Evolutionary conservation across 2,329 filamentous ascomycete genomes (phyloP).

Genomic region (Endoconidiophora polonica): DNA sequence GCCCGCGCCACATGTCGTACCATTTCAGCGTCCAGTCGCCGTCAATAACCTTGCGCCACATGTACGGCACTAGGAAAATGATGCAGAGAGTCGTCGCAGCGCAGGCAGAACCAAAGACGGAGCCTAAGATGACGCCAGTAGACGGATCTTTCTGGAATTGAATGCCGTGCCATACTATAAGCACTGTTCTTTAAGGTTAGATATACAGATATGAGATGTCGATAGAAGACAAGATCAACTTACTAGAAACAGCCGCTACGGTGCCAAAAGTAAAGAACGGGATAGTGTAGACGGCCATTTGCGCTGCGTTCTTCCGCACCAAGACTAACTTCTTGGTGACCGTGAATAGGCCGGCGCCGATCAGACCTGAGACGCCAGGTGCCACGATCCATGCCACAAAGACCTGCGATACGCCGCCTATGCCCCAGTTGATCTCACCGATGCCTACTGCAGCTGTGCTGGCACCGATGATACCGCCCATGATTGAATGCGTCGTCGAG

Average conservation of each 20-base stretch:
- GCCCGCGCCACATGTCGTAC: slow-evolving; percentile 32
- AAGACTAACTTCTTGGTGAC: slow-evolving; percentile 22
- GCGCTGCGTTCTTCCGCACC: slow-evolving; percentile 17
- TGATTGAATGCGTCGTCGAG: slow-evolving; percentile 36
- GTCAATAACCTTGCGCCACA: slow-evolving; percentile 31
- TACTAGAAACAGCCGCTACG: slow-evolving; percentile 21
- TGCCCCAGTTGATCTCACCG: slow-evolving; percentile 22
- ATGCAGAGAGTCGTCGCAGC: slow-evolving; percentile 26
- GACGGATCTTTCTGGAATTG: slow-evolving; percentile 16
- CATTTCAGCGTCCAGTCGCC: slow-evolving; percentile 35
- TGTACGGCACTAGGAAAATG: slow-evolving; percentile 35
- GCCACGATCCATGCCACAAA: slow-evolving; percentile 25
- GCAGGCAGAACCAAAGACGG: slow-evolving; percentile 28
- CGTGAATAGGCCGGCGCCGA: slow-evolving; percentile 21
- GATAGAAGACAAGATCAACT: slow-evolving; percentile 1
- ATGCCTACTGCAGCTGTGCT: slow-evolving; percentile 23
- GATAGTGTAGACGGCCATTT: slow-evolving; percentile 18
- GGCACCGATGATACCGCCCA: slow-evolving; percentile 25
- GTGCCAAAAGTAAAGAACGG: slow-evolving; percentile 25
- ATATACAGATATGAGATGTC: not conserved
- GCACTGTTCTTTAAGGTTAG: slow-evolving; percentile 23
- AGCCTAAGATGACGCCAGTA: slow-evolving; percentile 15
- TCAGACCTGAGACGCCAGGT: slow-evolving; percentile 20
- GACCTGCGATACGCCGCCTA: slow-evolving; percentile 23
- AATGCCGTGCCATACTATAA: slow-evolving; percentile 32